Evolutionary conservation across 2,329 filamentous ascomycete species (phyloP), one percentile per base, ranked within the genome.

Genomic region (Nakataea oryzae): DNA sequence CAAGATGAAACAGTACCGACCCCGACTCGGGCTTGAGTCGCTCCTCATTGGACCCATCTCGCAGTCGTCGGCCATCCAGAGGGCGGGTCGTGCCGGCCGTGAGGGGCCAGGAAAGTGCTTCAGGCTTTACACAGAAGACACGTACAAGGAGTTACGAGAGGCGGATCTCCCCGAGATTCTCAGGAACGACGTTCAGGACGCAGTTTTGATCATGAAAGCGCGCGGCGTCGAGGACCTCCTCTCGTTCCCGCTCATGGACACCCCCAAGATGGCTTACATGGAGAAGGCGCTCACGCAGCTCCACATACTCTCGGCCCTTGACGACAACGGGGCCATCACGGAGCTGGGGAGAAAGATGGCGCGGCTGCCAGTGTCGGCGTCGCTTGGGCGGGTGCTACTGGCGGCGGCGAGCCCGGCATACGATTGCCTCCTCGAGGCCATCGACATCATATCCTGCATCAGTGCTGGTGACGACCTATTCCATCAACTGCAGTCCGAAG

Each of bases 191-290:
- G 83, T 97, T 7, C 85, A 92, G 26, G 88, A 91, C 41, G 90
- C 93, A 0, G 81, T 97, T 1, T 78, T 99, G 12, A 96, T 90
- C 0, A 96, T 99, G 89, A 97, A 96, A 73, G 92, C 93, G 0
- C 85, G 92, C 61, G 92, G 93, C 0, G 87, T 97, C 14, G 81
- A 90, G 29, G 88, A 97, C 70, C 84, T 96, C 2, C 78, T 92
- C 26, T 78, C 81, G 0, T 99, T 99, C 65, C 91, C 93, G 0
- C 85, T 97, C 58, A 86, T 97, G 71, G 92, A 96, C 62, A 82
- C 84, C 0, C 95, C 95, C 0, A 86, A 90, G 11, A 76, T 86
- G 3, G 88, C 96, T 65, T 83, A 90, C 0, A 83, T 97, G 59
- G 86, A 93, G 67, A 91, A 91, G 67, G 92, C 93, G 0, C 78